Evolutionary conservation across 371 early-diverging fungal genomes (phyloP).

Genomic region (Mortierella sp.): DNA sequence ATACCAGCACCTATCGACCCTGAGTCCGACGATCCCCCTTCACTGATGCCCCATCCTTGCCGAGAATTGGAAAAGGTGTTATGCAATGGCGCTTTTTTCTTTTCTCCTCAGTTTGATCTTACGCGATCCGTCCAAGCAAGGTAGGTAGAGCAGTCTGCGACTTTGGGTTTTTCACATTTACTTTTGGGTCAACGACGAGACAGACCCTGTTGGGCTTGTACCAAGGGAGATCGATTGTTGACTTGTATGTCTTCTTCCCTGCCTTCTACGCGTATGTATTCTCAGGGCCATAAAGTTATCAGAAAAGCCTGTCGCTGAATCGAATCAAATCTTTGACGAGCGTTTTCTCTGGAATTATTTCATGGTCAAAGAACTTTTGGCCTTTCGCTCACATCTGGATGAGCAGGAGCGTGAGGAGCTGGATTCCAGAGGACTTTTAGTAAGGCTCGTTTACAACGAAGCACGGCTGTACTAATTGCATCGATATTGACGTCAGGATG

Average conservation of each 20-base stretch:
- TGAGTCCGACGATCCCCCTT: conserved; percentile 37
- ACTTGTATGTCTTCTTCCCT: neutral
- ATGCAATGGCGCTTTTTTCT: conserved; percentile 81
- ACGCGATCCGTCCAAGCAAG: conserved; percentile 78
- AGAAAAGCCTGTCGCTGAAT: conserved; percentile 9
- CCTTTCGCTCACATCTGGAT: conserved; percentile 79
- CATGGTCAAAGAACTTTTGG: conserved; percentile 82
- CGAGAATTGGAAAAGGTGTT: conserved; percentile 74
- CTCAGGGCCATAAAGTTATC: conserved; percentile 22
- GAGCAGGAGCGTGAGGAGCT: conserved; percentile 72
- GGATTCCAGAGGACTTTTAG: conserved; percentile 79
- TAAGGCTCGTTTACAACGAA: conserved; percentile 31
- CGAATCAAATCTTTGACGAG: conserved; percentile 66
- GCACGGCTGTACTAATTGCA: too few species aligned
- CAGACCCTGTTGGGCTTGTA: too few species aligned
- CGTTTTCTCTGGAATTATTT: conserved; percentile 93
- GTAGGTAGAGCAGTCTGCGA: conserved; percentile 31
- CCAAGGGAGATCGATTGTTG: neutral
- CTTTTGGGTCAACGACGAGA: too few species aligned
- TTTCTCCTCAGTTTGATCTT: conserved; percentile 81
- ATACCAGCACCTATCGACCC: conserved; percentile 54
- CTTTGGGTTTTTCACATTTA: neutral
- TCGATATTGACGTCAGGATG: neutral
- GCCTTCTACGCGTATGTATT: neutral
- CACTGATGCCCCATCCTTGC: conserved; percentile 70